phyloP scores from a whole-genome alignment of 768 basidiomycete species.

The Russula virescens region DNA sequence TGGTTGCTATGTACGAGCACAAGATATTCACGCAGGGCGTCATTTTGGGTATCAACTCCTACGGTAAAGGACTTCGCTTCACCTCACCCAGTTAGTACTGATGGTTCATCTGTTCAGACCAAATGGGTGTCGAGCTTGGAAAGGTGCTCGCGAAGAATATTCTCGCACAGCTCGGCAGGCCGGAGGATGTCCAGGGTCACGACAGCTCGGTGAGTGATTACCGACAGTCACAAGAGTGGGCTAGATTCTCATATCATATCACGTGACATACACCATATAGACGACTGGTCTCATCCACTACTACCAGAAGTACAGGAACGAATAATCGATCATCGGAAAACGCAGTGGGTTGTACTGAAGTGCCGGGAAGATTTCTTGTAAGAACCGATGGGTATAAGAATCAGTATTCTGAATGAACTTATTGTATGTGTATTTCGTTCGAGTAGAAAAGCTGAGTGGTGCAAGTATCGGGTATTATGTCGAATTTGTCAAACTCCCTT shows the following conservation, averaged over 20 bases:
- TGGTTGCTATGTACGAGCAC: conserved; percentile 94
- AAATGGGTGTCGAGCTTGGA: conserved; percentile 99
- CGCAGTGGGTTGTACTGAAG: neutral
- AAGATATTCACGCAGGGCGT: conserved; percentile 98
- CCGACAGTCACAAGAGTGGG: neutral
- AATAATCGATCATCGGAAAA: conserved; percentile 36
- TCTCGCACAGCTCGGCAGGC: conserved; percentile 75
- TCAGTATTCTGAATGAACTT: neutral
- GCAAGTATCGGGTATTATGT: neutral
- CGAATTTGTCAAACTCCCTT: neutral
- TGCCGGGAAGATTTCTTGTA: neutral
- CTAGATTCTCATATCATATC: neutral
- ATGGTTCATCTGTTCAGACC: conserved; percentile 47
- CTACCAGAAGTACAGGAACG: conserved; percentile 85
- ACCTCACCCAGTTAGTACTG: neutral
- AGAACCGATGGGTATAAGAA: neutral
- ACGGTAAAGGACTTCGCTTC: conserved; percentile 49
- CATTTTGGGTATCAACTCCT: conserved; percentile 98
- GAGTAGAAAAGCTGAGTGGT: neutral
- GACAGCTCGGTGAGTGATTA: conserved; percentile 63
- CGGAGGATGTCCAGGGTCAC: conserved; percentile 77
- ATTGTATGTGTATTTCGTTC: neutral
- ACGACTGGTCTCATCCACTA: conserved; percentile 96
- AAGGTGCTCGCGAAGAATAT: conserved; percentile 98
- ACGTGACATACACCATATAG: conserved; percentile 35